Base-by-base conservation (phyloP, 2,329 filamentous ascomycete species). In the Botrytis paeoniae region DNA sequence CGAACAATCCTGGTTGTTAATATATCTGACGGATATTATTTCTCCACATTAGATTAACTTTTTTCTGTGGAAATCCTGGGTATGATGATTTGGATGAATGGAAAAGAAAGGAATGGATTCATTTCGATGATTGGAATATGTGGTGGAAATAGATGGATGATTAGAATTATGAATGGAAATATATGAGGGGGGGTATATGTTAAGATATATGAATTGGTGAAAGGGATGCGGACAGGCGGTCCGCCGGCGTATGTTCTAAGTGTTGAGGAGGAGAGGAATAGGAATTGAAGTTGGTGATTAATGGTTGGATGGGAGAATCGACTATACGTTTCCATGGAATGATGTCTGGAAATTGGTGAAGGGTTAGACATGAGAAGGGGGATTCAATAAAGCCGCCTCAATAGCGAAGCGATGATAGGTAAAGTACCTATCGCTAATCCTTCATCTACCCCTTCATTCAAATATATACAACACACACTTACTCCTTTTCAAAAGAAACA, bases 41-140 rank as follows among this genome's bases (percentile, higher is more conserved):
- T 72, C 63, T 66, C 64, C 62, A 60, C 57, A 39, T 22, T 69
- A 69, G 66, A 69, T 69, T 69, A 69, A 41, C 20, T 39, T n/a
- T 20, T 22, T n/a, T n/a, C 22, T n/a, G 45, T n/a, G 20, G n/a
- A 45, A 45, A 22, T 32, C 8, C 18, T 32, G 3, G 22, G 45
- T 22, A 16, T 39, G 37, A 32, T 45, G n/a, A 45, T 64, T 45
- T 43, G 39, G 62, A 64, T n/a, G 25, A 45, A 35, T 37, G 29
- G 63, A 66, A 32, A 54, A 14, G 51, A 54, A 54, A 54, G 51
- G 12, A 54, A 54, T 14, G 14, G 25, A 54, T 8, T 54, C 51
- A 32, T 57, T n/a, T n/a, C 25, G 48, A n/a, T 54, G 48, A 54
- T n/a, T 16, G 14, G 48, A 8, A n/a, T n/a, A 25, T 63, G 16